Percentiles rank a stretch among this genome's conserved stretches.
These are phyloP conservation scores for Hawksworthiomyces lignivorus DNA, from an alignment of 2,329 filamentous ascomycete genomes.

Conservation along the genomic window DNA sequence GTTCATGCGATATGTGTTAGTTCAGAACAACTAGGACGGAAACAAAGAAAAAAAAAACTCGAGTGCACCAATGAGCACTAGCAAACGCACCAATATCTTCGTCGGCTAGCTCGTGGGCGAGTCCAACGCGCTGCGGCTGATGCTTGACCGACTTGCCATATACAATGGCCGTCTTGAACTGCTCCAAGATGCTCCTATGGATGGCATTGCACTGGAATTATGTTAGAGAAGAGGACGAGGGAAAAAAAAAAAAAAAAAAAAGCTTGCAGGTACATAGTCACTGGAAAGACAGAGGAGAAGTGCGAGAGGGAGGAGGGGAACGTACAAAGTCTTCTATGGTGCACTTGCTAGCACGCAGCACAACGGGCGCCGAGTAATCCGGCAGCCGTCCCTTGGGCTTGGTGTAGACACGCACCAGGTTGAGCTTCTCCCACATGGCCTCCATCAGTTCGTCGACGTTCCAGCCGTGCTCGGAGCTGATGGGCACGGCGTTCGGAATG, in stretches of 20 bases:
- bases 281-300: too few relatives aligned
- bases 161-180: conserved; percentile 92
- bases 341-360: conserved; percentile 71
- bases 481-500: conserved; percentile 93
- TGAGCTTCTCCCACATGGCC: conserved; percentile 94
- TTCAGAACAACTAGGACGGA: background rate
- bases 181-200: conserved; percentile 89
- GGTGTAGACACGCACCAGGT: conserved; percentile 86
- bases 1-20: conserved; percentile 20
- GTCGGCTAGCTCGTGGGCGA: conserved; percentile 84
- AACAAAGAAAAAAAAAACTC: background rate
- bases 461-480: conserved; percentile 96
- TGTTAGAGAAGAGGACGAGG: background rate
- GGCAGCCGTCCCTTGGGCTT: conserved; percentile 95
- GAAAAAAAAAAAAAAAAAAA: background rate
- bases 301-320: conserved; percentile 19
- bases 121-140: conserved; percentile 90
- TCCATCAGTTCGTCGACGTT: conserved; percentile 96
- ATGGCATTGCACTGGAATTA: conserved; percentile 81
- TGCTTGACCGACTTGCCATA: conserved; percentile 98
- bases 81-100: conserved; percentile 82
- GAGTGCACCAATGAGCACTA: too few relatives aligned
- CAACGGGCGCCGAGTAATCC: conserved; percentile 86
- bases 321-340: conserved; percentile 97
- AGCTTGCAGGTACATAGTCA: too few relatives aligned